Percentiles rank a stretch among this genome's conserved stretches.
These are phyloP conservation scores for Candida namnaoensis DNA, from an alignment of 805 yeast genomes.

Conservation along the genomic window DNA sequence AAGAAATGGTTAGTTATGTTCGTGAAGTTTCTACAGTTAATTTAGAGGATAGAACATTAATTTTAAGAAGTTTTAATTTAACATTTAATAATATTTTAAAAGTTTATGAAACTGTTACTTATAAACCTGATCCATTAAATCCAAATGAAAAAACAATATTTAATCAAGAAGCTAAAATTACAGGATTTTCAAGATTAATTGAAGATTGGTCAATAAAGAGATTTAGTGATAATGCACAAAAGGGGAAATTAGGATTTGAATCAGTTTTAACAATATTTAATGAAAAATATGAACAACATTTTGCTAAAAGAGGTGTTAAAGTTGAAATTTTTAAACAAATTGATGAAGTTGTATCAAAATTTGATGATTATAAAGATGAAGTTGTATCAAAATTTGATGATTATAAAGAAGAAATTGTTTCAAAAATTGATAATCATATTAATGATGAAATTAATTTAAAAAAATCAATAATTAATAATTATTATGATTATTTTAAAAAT, in stretches of 20 bases:
- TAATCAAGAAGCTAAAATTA: conserved; percentile 78
- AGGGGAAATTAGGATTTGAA: conserved; percentile 83
- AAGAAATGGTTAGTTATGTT: conserved; percentile 58
- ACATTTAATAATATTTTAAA: conserved; percentile 69
- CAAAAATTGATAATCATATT: no score
- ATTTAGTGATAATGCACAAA: conserved; percentile 78
- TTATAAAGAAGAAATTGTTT: no score
- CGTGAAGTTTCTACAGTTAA: conserved; percentile 88
- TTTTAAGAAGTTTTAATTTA: conserved; percentile 78
- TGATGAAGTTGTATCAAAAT: no score
- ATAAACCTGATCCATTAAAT: conserved; percentile 55
- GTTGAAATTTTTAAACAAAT: no score
- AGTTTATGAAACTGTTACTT: conserved; percentile 84
- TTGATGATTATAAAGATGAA: no score
- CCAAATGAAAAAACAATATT: conserved; percentile 51
- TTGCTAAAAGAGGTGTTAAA: no score
- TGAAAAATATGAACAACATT: conserved; percentile 14
- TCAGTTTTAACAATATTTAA: conserved; percentile 51
- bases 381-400: no score
- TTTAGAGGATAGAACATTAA: conserved; percentile 49
- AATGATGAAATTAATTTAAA: no score
- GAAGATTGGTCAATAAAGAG: conserved; percentile 92
- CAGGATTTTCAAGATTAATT: conserved; percentile 79
- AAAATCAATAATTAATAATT: no score
- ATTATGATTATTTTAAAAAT: no score